Conservation (phyloP, 2,329 filamentous ascomycete species). For the Aspergillus fumigatus region DNA sequence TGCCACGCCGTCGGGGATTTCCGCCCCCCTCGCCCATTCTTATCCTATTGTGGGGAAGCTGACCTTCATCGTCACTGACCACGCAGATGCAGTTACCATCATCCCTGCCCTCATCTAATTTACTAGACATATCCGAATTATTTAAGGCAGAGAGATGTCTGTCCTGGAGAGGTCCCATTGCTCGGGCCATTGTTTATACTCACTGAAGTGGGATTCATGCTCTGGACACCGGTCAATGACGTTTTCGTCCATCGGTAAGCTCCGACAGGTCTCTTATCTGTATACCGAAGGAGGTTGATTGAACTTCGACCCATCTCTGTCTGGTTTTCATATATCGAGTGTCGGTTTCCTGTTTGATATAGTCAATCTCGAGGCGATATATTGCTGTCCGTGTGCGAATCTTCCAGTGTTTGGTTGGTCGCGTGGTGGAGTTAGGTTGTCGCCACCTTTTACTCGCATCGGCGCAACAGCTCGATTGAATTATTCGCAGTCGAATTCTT, state of each 20-base stretch:
- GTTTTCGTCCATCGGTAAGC: conserved; percentile 17
- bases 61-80: background rate
- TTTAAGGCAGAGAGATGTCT: background rate
- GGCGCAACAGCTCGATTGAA: background rate
- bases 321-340: background rate
- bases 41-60: background rate
- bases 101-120: background rate
- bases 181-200: background rate
- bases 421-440: background rate
- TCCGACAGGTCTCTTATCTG: conserved; percentile 14
- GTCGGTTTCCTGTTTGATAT: background rate
- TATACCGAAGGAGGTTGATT: background rate
- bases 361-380: background rate
- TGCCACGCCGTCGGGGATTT: background rate
- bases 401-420: background rate
- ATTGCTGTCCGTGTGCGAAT: background rate
- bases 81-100: background rate
- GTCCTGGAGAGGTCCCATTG: background rate
- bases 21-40: background rate
- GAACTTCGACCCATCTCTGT: background rate
- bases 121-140: background rate
- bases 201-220: background rate
- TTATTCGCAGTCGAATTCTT: background rate
- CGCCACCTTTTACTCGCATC: background rate
- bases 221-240: background rate